Conservation (phyloP, 2,329 filamentous ascomycete genomes). For the Parascedosporium putredinis region DNA sequence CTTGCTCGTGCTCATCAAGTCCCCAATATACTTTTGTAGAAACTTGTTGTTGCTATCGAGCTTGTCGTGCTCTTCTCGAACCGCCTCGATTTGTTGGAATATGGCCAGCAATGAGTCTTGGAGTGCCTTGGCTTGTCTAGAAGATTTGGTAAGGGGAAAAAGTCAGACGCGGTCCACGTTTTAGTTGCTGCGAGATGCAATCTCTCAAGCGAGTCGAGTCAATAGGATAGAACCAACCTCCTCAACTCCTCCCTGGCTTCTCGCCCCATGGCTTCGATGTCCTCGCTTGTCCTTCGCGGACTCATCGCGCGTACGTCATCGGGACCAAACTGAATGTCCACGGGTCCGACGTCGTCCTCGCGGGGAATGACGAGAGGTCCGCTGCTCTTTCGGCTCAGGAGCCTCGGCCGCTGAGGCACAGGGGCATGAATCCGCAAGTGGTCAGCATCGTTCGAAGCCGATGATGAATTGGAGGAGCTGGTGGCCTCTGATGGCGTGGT, state of each 20-base stretch:
- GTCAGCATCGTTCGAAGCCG: conserved; percentile 23
- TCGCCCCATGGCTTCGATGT: conserved; percentile 77
- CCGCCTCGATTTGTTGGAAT: conserved; percentile 87
- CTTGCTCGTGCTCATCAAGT: conserved; percentile 80
- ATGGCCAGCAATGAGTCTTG: conserved; percentile 85
- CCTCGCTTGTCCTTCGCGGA: conserved; percentile 78
- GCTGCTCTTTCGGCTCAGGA: conserved; percentile 67
- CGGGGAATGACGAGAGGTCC: conserved; percentile 74
- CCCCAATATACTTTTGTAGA: conserved; percentile 93
- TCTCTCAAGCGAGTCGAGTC: not conserved
- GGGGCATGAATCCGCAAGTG: conserved; percentile 37
- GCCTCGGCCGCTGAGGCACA: conserved; percentile 49
- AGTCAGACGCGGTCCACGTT: not conserved
- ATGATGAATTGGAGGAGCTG: conserved; percentile 15
- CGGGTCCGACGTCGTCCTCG: conserved; percentile 63
- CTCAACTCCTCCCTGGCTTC: conserved; percentile 62
- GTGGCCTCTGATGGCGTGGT: not conserved
- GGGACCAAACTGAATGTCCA: conserved; percentile 67
- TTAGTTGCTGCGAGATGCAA: too few species aligned
- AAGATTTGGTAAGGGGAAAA: not conserved
- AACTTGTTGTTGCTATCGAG: conserved; percentile 96
- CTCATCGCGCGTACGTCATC: conserved; percentile 46
- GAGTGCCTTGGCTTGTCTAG: conserved; percentile 75
- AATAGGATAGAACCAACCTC: conserved; percentile 30
- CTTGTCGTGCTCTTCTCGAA: conserved; percentile 91